Evolutionary conservation across 805 yeast genomes (phyloP).

Genomic region (Candida ulmi): DNA sequence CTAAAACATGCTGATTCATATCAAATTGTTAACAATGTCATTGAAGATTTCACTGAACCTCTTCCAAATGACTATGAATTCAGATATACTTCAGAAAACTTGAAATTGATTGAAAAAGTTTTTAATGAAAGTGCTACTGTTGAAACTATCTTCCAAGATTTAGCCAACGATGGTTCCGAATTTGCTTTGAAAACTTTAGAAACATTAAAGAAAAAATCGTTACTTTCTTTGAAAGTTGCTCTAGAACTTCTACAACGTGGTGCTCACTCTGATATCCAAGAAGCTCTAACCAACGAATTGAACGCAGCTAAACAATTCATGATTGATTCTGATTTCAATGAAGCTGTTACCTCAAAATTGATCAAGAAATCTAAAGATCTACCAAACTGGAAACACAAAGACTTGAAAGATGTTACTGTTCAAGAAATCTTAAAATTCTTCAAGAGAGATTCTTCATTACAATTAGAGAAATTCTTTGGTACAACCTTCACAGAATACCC

Average conservation of each 20-base stretch:
- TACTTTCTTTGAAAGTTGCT: slow-evolving; percentile 71
- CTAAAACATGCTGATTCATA: slow-evolving; percentile 26
- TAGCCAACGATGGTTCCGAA: slow-evolving; percentile 47
- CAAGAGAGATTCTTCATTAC: slow-evolving; percentile 24
- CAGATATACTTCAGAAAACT: slow-evolving; percentile 48
- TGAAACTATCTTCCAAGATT: slow-evolving; percentile 42
- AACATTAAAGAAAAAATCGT: slow-evolving; percentile 61
- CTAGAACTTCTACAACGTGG: slow-evolving; percentile 64
- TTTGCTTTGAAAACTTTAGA: slow-evolving; percentile 59
- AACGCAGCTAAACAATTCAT: slow-evolving; percentile 73
- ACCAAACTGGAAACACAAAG: slow-evolving; percentile 46
- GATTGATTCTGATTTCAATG: slow-evolving; percentile 58
- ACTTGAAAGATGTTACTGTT: slow-evolving; percentile 31
- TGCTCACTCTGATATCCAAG: slow-evolving; percentile 47
- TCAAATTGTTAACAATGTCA: slow-evolving; percentile 56
- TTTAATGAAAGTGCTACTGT: slow-evolving; percentile 46
- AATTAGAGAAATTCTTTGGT: slow-evolving; percentile 24
- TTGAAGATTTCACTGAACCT: slow-evolving; percentile 73
- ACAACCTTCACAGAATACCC: slow-evolving; percentile 41
- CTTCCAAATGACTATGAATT: slow-evolving; percentile 59
- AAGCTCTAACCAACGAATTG: slow-evolving; percentile 70
- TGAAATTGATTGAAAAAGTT: slow-evolving; percentile 61
- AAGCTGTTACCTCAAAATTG: slow-evolving; percentile 59
- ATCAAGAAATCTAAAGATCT: slow-evolving; percentile 52
- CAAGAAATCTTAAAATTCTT: slow-evolving; percentile 26